Evolutionary conservation across 2,329 filamentous ascomycete species (phyloP).

Genomic region (Stachybotrys chlorohalonatus): DNA sequence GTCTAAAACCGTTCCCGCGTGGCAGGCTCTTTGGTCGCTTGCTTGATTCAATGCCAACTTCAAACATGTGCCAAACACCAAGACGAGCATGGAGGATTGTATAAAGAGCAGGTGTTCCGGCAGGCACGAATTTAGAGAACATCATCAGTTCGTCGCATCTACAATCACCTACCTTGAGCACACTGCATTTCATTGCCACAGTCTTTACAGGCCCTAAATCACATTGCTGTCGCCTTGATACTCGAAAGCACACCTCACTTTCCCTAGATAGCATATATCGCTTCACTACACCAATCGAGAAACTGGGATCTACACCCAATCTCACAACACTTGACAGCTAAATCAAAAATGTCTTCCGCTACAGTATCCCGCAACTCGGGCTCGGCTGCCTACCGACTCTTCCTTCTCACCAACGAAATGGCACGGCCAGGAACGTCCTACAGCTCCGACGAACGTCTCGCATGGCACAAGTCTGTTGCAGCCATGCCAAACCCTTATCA

Average conservation of each 20-base stretch:
- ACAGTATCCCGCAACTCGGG: background rate
- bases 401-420: constrained; percentile 1
- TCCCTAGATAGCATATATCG: too few relatives aligned
- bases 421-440: background rate
- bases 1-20: too few relatives aligned
- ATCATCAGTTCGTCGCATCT: background rate
- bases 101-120: background rate
- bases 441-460: background rate
- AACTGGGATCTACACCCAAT: background rate
- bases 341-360: background rate
- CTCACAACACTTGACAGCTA: background rate
- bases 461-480: constrained; percentile 1
- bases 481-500: constrained; percentile 1
- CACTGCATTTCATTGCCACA: too few relatives aligned
- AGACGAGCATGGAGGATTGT: background rate
- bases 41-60: background rate
- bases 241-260: too few relatives aligned
- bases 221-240: too few relatives aligned
- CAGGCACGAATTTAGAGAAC: background rate
- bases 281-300: too few relatives aligned
- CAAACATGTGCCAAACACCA: background rate
- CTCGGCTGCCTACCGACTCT: constrained; percentile 1
- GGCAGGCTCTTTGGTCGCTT: background rate
- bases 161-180: too few relatives aligned
- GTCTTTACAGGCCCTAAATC: too few relatives aligned